Percentiles rank a stretch among this genome's conserved stretches.
These are phyloP conservation scores for Eleusine indica DNA, from an alignment of 176 grass and related monocot genomes.

Conservation along the genomic window DNA sequence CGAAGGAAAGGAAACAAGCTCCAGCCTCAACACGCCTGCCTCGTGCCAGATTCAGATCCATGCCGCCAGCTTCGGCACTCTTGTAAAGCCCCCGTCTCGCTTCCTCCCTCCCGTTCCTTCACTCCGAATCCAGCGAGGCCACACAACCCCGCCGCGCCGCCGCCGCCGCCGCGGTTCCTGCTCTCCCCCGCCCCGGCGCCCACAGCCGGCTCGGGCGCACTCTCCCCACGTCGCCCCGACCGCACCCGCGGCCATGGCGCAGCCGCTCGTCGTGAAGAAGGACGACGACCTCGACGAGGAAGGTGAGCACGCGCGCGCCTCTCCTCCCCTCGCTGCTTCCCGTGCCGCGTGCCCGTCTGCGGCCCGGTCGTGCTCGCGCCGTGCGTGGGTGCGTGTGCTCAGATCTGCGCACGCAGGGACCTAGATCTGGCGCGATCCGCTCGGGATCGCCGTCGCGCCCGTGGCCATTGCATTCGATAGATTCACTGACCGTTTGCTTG, in stretches of 20 bases:
- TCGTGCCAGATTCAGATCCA: constrained; percentile 53
- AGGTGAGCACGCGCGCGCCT: constrained; percentile 45
- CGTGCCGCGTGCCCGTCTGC: neutral
- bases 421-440: constrained; percentile 30
- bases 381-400: neutral
- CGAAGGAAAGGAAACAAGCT: neutral
- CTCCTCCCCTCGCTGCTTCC: neutral
- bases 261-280: constrained; percentile 92
- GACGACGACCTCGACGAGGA: constrained; percentile 97
- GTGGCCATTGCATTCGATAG: neutral
- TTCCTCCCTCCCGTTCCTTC: constrained; percentile 21
- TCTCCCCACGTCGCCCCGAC: neutral
- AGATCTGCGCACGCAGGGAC: constrained; percentile 25
- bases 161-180: neutral
- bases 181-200: neutral
- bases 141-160: neutral
- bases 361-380: neutral
- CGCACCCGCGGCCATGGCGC: constrained; percentile 66
- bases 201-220: constrained; percentile 22
- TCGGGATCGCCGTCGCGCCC: neutral
- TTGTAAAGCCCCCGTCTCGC: constrained; percentile 22
- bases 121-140: neutral
- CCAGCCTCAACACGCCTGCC: neutral
- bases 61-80: constrained; percentile 36
- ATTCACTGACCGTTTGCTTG: neutral